Base-by-base conservation (phyloP, 2,329 filamentous ascomycete genomes). In the Colletotrichum sp. region DNA sequence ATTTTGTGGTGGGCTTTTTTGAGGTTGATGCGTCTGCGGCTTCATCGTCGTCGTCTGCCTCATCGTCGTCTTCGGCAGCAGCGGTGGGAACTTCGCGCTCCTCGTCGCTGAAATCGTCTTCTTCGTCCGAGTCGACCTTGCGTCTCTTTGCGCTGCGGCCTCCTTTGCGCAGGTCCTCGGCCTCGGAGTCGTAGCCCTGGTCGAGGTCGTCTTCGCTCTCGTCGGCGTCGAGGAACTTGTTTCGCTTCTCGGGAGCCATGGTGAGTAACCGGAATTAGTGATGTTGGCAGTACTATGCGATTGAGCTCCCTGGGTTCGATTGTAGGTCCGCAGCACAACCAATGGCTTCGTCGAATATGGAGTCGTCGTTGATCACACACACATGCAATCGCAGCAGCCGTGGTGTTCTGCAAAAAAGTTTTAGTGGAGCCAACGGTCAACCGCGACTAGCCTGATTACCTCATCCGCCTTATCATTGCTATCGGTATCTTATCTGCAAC, bases 211-310 rank as follows among this genome's bases (percentile, higher is more conserved):
- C 90, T 24, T 92, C 90, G 81, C 92, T 93, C 21, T 91, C 88
- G 21, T 86, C 86, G 12, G 86, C 87, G 78, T 93, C 92, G 34
- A 96, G 90, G 80, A 93, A 96, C 69, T 94, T 90, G 83, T 95
- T 95, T 79, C 90, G 90, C 81, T 94, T 95, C 81, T 93, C 90
- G 55, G 91, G 87, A 2, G 92, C 85, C 94, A 96, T 95, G 44
- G 5, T 79, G 71, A 12, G 30, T 18, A 24, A 18, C 36, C 57
- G 18, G 2, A 12, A 49, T 1, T 49, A 1, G 39, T 6, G 0
- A n/a, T 49, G 0, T 49, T n/a, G 3, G 6, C 39, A n/a, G 18
- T 49, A 2, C 0, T 49, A n/a, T 49, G 9, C 8, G 9, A 49
- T 49, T 49, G 39, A 49, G 39, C 6, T 49, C 39, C 39, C 0